Conservation (phyloP, 129 eudicot species). For the Deinandra increscens region DNA sequence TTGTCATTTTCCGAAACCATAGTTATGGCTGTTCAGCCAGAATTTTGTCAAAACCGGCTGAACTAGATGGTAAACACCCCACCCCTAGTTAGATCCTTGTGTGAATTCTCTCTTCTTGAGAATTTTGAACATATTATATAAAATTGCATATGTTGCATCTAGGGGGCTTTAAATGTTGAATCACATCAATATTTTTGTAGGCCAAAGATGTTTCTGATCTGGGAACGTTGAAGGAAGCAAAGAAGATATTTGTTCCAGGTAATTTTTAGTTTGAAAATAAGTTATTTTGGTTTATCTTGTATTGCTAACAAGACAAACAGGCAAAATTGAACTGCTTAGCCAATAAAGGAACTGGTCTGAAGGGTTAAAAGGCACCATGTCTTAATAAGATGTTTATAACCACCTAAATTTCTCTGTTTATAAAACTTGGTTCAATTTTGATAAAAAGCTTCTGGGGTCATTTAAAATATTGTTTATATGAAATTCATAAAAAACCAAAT, state of each 20-base stretch:
- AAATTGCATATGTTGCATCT: conserved; percentile 9
- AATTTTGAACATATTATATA: not conserved
- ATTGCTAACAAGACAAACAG: not conserved
- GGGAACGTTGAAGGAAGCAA: conserved; percentile 86
- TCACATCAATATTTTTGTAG: conserved; percentile 34
- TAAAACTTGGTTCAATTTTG: not conserved
- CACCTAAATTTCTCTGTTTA: not conserved
- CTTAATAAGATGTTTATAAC: not conserved
- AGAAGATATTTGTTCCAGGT: conserved; percentile 89
- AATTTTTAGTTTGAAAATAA: conserved; percentile 9
- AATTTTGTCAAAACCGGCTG: too few relatives aligned
- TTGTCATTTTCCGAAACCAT: too few relatives aligned
- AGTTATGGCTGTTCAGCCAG: too few relatives aligned
- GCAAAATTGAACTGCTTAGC: not conserved
- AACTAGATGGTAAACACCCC: too few relatives aligned
- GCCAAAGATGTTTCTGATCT: conserved; percentile 84
- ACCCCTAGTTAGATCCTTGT: not conserved
- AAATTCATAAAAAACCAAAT: not conserved
- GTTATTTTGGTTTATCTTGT: not conserved
- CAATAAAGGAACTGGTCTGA: not conserved
- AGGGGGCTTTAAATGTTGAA: conserved; percentile 43
- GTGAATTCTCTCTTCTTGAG: not conserved
- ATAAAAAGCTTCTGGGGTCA: not conserved
- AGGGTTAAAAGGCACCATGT: not conserved
- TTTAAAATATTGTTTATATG: not conserved